Percentiles rank a stretch among this genome's conserved stretches.
Conservation (phyloP, 805 yeast genomes). For the Zygosaccharomyces pseudorouxii region DNA sequence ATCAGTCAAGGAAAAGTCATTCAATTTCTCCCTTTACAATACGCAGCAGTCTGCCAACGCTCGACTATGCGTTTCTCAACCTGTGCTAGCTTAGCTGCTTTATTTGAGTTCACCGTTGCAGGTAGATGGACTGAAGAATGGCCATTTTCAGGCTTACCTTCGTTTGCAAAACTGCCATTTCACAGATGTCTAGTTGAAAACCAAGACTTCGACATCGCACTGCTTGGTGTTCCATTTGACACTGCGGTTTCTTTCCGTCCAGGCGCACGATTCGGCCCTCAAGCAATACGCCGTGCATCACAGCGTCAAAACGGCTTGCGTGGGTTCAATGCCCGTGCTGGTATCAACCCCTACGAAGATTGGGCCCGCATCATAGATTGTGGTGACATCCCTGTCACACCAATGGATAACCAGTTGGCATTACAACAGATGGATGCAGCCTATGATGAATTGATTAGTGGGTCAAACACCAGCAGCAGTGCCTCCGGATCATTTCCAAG, state of each 20-base stretch:
- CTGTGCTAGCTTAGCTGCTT: background rate
- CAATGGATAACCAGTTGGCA: conserved; percentile 62
- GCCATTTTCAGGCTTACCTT: conserved; percentile 64
- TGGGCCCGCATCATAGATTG: conserved; percentile 59
- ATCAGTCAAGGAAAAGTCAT: too few species aligned
- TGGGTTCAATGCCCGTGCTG: conserved; percentile 67
- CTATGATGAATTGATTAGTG: conserved; percentile 48
- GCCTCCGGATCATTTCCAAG: conserved; percentile 46
- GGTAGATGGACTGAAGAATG: conserved; percentile 62
- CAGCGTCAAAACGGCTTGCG: conserved; percentile 65
- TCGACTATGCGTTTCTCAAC: background rate
- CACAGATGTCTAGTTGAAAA: conserved; percentile 52
- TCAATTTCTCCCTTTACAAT: background rate
- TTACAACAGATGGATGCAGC: conserved; percentile 56
- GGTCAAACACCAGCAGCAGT: conserved; percentile 22
- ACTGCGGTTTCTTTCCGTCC: conserved; percentile 75
- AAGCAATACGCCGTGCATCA: conserved; percentile 62
- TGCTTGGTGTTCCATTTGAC: conserved; percentile 80
- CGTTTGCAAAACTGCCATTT: conserved; percentile 70
- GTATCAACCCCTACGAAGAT: conserved; percentile 52
- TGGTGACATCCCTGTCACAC: conserved; percentile 64
- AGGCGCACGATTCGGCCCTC: conserved; percentile 82
- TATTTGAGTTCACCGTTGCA: background rate
- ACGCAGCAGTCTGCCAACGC: background rate
- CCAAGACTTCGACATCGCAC: conserved; percentile 58